Evolutionary conservation across 345 rosid species (phyloP), one percentile per base, ranked within the genome.

Genomic region (Eucalyptus grandis): DNA sequence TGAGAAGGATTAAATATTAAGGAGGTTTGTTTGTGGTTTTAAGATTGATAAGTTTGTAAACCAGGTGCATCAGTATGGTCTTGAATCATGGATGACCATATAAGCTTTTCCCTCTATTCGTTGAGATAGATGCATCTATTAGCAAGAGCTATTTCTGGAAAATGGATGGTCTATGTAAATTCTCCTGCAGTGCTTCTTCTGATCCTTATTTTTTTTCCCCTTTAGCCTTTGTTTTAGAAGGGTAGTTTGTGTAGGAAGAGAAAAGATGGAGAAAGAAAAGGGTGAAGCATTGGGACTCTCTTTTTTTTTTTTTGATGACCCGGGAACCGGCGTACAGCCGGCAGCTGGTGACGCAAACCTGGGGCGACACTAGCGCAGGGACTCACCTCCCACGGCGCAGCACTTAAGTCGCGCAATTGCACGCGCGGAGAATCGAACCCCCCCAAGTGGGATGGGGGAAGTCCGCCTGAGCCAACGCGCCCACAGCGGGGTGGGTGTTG

Each of bases 401-500:
- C 53, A 50, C 53, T 50, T 50, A 50, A 50, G 1, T 50, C 0
- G 19, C 8, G 53, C 53, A 15, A 50, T 50, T 50, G 53, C 1
- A 4, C 1, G 3, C 9, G 4, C 1, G 54, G 54, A 51, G 54
- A 51, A 51, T 51, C 4, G 2, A 51, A 51, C 54, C 54, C 54
- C 54, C 54, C 2, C 54, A 3, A 51, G 54, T 8, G 9, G 54
- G 22, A 51, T 51, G 54, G 54, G 21, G 22, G 54, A 51, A 51
- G 54, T 51, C 54, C 1, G 0, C 22, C 54, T 0, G 2, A 51
- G 54, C 22, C 54, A 51, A 51, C 21, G 1, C 0, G 0, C 54
- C 54, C 54, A 51, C 54, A 51, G 54, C 9, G 4, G 54, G 54
- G 54, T 51, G 54, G 56, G 46, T 72, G 43, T 77, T 77, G 83